Evolutionary conservation across 2,329 filamentous ascomycete species (phyloP).

Genomic region (Fusarium xylarioides): DNA sequence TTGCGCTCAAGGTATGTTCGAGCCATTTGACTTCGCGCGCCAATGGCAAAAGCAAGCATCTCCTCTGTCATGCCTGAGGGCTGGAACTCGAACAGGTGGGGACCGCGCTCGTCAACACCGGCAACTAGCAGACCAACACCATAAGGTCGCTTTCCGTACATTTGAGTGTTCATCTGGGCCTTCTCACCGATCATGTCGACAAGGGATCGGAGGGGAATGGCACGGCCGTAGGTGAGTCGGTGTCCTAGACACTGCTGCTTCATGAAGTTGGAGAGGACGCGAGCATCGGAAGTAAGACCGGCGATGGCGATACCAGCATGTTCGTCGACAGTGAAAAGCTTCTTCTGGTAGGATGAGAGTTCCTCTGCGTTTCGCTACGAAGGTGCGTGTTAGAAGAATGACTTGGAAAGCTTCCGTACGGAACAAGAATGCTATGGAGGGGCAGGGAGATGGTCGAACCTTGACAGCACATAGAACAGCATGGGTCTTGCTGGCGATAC

Average conservation of each 20-base stretch:
- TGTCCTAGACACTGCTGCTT: slow-evolving; percentile 98
- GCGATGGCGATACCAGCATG: slow-evolving; percentile 96
- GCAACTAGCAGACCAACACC: slow-evolving; percentile 93
- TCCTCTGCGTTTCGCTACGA: slow-evolving; percentile 95
- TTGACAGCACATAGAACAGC: slow-evolving; percentile 95
- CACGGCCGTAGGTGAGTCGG: slow-evolving; percentile 93
- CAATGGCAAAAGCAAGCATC: slow-evolving; percentile 96
- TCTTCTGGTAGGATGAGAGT: slow-evolving; percentile 99
- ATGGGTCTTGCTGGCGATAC: slow-evolving; percentile 97
- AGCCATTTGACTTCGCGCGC: slow-evolving; percentile 96
- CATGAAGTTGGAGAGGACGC: slow-evolving; percentile 99
- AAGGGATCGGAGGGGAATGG: slow-evolving; percentile 88
- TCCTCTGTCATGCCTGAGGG: slow-evolving; percentile 95
- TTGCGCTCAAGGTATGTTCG: slow-evolving; percentile 95
- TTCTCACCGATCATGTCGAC: slow-evolving; percentile 94
- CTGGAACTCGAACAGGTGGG: slow-evolving; percentile 98
- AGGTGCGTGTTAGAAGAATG: slow-evolving; percentile 10
- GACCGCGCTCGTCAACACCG: slow-evolving; percentile 91
- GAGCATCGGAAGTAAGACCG: slow-evolving; percentile 95
- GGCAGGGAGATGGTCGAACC: slow-evolving; percentile 61
- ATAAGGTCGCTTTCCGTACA: slow-evolving; percentile 96
- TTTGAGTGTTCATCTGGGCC: slow-evolving; percentile 96
- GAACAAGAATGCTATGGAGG: slow-evolving; percentile 16
- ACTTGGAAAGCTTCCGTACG: neutral
- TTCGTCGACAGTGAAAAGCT: slow-evolving; percentile 95